Evolutionary conservation across 192 early-diverging fungal genomes (phyloP), one percentile per base, ranked within the genome.

Genomic region (Umbelopsis sp.): DNA sequence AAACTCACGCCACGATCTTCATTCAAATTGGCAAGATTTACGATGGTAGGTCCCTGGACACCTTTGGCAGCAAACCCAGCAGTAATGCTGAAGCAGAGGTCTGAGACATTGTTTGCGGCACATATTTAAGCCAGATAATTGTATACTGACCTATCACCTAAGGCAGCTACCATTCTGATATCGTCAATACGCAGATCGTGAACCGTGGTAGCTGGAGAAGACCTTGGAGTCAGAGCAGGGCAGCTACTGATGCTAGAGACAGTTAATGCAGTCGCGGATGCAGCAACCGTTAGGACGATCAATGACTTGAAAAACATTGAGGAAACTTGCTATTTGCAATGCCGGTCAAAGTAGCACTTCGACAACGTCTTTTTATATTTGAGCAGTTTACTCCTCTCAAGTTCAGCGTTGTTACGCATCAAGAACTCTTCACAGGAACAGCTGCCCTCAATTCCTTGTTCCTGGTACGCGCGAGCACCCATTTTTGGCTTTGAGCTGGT

Each of bases 151-250:
- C 73, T 74, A 23, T 88, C 87, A 16, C 87, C 87, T 22, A 88
- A 71, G 13, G 82, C 84, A 23, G 75, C 82, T 35, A 87, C 65
- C n/a, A 85, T 73, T 44, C 74, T 80, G 64, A 88, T 82, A 73
- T 88, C 85, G 47, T 88, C 87, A 46, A 78, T 58, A 47, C 87
- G 71, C 44, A 85, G 74, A 67, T 88, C 87, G 50, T 81, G 77
- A 20, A 88, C 74, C 51, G 49, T 71, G 41, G 67, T 74, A n/a
- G 83, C 69, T 9, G 52, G 66, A 37, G 69, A 41, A 10, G n/a
- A 20, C 11, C 86, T 77, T 4, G 79, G 75, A 13, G 80, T 44
- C 22, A 88, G 67, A 21, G 80, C 44, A 20, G 85, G 81, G 50
- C 86, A 88, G 55, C 55, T 37, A 22, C 23, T 49, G 35, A 74